phyloP scores from a whole-genome alignment of 108 stramenopile genomes.

The Cyclotella choctawhatcheeana region DNA sequence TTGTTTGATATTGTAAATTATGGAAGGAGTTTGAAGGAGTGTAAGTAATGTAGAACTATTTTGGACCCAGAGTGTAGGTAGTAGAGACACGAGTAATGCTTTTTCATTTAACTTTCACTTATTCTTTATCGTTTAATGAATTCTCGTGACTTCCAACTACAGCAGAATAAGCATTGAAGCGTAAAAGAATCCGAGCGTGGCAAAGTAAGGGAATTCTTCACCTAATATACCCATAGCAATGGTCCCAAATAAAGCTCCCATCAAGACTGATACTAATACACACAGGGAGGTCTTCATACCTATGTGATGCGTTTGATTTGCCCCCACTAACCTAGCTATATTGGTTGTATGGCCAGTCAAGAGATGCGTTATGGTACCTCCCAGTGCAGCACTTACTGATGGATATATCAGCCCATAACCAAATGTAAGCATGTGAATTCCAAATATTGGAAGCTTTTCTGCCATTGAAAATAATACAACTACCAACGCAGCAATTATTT shows the following conservation, averaged over 20 bases:
- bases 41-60: too few species aligned
- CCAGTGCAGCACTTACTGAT: background rate
- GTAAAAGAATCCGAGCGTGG: background rate
- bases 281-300: background rate
- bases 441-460: background rate
- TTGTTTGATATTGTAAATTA: conserved; percentile 2
- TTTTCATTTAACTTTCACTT: too few species aligned
- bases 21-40: too few species aligned
- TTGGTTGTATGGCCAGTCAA: background rate
- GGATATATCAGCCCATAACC: background rate
- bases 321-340: background rate
- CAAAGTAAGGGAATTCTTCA: background rate
- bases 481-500: background rate
- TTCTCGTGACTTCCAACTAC: too few species aligned
- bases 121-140: too few species aligned
- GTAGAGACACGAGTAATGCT: too few species aligned
- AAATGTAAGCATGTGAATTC: background rate
- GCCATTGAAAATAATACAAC: background rate
- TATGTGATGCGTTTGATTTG: background rate
- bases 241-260: background rate
- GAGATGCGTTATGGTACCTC: background rate
- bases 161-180: background rate
- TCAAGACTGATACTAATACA: background rate
- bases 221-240: background rate
- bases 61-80: too few species aligned